These are phyloP conservation scores for Edaphochlamys debaryana DNA, from an alignment of 139 green algal species.

Conservation along the genomic window DNA sequence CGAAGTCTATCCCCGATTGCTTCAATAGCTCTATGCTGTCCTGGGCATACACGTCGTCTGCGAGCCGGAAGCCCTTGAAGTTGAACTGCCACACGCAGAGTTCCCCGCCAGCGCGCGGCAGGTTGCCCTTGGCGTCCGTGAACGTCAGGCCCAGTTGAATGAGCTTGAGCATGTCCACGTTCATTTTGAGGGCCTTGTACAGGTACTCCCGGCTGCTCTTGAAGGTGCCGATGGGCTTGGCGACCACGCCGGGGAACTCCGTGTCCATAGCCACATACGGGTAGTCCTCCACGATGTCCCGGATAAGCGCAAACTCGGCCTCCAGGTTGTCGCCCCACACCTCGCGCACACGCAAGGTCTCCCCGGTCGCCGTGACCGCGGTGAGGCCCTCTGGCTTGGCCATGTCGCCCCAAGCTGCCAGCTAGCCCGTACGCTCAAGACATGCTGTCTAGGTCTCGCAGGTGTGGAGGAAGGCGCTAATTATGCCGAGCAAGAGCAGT, in stretches of 20 bases:
- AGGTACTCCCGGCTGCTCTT: conserved; percentile 96
- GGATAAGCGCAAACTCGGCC: conserved; percentile 90
- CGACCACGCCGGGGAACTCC: conserved; percentile 94
- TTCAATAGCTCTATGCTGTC: conserved; percentile 98
- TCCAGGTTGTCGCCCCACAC: conserved; percentile 98
- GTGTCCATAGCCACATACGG: conserved; percentile 99
- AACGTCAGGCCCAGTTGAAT: conserved; percentile 99
- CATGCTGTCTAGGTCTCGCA: too few species aligned
- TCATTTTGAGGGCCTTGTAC: conserved; percentile 91
- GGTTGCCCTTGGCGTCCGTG: conserved; percentile 88
- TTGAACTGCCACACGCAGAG: conserved; percentile 99
- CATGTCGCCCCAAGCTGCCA: too few species aligned
- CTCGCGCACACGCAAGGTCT: conserved; percentile 89
- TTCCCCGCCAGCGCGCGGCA: conserved; percentile 87
- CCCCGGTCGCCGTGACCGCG: conserved; percentile 71
- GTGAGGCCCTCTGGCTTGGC: conserved; percentile 47
- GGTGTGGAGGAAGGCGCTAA: too few species aligned
- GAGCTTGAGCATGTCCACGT: conserved; percentile 99
- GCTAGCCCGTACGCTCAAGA: too few species aligned
- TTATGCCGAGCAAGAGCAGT: too few species aligned
- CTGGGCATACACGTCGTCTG: conserved; percentile 96
- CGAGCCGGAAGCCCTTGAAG: conserved; percentile 94
- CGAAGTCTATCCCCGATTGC: conserved; percentile 97
- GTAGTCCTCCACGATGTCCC: conserved; percentile 92
- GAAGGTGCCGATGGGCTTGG: conserved; percentile 93